These are phyloP conservation scores for Pseudoscleropodium purum DNA, from an alignment of 225 moss, liverwort and hornwort species.

Conservation along the genomic window DNA sequence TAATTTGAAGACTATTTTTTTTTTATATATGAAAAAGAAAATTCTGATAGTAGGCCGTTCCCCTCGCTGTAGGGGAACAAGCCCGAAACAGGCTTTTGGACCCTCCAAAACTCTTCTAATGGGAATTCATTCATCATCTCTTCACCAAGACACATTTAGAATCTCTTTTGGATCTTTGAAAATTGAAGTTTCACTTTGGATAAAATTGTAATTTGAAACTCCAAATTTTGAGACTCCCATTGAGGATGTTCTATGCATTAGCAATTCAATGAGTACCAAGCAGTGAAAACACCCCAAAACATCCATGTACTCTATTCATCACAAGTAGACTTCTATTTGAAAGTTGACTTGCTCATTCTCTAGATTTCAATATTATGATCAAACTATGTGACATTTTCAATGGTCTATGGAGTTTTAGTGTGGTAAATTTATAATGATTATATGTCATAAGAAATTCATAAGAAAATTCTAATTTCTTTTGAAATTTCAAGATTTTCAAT, in stretches of 20 bases:
- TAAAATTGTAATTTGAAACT: too few species aligned
- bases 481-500: background rate
- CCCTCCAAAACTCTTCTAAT: too few species aligned
- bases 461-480: too few species aligned
- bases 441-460: background rate
- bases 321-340: background rate
- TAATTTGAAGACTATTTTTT: too few species aligned
- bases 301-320: fast-evolving
- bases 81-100: too few species aligned
- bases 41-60: too few species aligned
- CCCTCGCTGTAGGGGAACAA: too few species aligned
- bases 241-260: fast-evolving
- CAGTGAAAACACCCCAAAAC: background rate
- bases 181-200: background rate
- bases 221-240: background rate
- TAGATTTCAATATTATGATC: background rate
- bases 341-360: background rate
- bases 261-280: background rate
- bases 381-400: fast-evolving
- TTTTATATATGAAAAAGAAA: too few species aligned
- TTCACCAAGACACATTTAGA: background rate
- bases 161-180: fast-evolving
- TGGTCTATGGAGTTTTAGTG: fast-evolving
- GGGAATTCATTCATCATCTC: background rate
- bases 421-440: background rate